Evolutionary conservation across 1,139 yeast species (phyloP).

Genomic region (Suhomyces yuchorum): DNA sequence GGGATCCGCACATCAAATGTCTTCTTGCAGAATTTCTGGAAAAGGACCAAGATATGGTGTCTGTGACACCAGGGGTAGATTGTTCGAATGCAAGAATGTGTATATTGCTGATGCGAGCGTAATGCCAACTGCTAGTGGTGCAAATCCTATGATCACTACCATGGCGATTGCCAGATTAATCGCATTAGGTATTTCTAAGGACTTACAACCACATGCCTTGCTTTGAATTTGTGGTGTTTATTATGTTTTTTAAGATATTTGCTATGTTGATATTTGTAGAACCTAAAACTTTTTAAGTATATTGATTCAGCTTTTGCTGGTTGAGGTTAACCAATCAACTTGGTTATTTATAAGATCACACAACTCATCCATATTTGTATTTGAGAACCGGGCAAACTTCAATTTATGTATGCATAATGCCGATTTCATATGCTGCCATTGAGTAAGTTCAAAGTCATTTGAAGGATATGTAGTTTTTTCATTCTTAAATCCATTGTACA

Average conservation of each 20-base stretch:
- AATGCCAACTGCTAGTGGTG: slow-evolving; percentile 63
- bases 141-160: slow-evolving; percentile 54
- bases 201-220: slow-evolving; percentile 34
- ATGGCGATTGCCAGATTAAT: slow-evolving; percentile 45
- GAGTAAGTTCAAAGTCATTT: slow-evolving; percentile 38
- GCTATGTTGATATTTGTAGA: neutral
- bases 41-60: slow-evolving; percentile 53
- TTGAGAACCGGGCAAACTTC: slow-evolving; percentile 31
- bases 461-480: neutral
- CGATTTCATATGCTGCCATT: slow-evolving; percentile 35
- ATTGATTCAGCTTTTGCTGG: no score
- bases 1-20: slow-evolving; percentile 67
- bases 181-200: slow-evolving; percentile 38
- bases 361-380: slow-evolving; percentile 24
- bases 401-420: slow-evolving; percentile 31
- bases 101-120: slow-evolving; percentile 60
- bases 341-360: slow-evolving; percentile 35
- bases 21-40: slow-evolving; percentile 57
- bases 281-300: no score
- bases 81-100: slow-evolving; percentile 55
- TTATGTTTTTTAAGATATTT: neutral
- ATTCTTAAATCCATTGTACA: slow-evolving; percentile 24
- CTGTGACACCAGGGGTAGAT: slow-evolving; percentile 49
- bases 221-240: slow-evolving; percentile 20
- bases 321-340: slow-evolving; percentile 26